Evolutionary conservation across 2,329 filamentous ascomycete species (phyloP).

Genomic region (Tothia fuscella): DNA sequence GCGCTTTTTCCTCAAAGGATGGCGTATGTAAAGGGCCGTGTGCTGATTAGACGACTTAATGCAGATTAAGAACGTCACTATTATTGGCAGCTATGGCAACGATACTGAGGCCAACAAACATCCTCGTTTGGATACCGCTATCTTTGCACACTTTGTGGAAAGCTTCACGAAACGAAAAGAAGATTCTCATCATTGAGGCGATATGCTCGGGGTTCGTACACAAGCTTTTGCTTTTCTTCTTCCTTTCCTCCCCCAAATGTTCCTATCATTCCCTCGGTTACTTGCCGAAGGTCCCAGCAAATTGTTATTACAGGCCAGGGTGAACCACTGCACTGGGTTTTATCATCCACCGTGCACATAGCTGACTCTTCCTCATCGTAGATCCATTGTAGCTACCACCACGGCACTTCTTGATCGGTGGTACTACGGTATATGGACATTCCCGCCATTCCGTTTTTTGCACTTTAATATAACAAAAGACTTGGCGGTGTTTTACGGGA

Average conservation of each 20-base stretch:
- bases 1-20: too few species aligned
- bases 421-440: constrained; percentile 78
- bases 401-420: constrained; percentile 59
- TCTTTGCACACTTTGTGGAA: constrained; percentile 40
- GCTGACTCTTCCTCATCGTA: too few species aligned
- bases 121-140: constrained; percentile 70
- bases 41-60: too few species aligned
- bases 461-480: constrained; percentile 84
- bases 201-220: constrained; percentile 42
- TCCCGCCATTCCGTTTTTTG: constrained; percentile 77
- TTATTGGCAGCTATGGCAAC: constrained; percentile 70
- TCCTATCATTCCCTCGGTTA: too few species aligned
- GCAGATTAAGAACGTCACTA: constrained; percentile 43
- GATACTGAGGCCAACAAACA: constrained; percentile 78
- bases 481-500: constrained; percentile 84
- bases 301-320: too few species aligned
- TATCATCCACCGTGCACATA: too few species aligned
- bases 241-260: too few species aligned
- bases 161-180: constrained; percentile 31
- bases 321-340: too few species aligned
- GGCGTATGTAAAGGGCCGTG: too few species aligned
- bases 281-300: too few species aligned
- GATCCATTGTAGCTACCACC: constrained; percentile 46
- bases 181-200: constrained; percentile 50
- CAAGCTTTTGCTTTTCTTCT: too few species aligned